Evolutionary conservation across 768 basidiomycete species (phyloP), one percentile per base, ranked within the genome.

Genomic region (Favolaschia claudopus): DNA sequence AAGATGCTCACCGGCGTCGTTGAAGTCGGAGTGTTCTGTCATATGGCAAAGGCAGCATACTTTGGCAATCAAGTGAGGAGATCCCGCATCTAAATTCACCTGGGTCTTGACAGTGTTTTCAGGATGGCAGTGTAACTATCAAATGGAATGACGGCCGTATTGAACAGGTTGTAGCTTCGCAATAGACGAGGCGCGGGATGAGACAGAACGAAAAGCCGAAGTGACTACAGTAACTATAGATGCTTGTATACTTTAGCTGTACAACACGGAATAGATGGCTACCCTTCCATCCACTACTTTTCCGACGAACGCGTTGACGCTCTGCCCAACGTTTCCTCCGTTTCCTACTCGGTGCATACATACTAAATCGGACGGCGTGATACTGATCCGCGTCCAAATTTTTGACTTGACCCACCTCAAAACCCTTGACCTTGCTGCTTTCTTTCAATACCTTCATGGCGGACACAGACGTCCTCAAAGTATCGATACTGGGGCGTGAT

Each of bases 11-110:
- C 96, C 4, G 97, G 97, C 42, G 94, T 98, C 22, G 93, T 99
- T n/a, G 97, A 99, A 74, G 97, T 98, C 31, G 97, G 97, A 1
- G 74, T 99, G n/a, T 99, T 99, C 78, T 95, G 93, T 70, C 80
- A 87, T 51, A 89, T 97, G 82, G 95, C 92, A 5, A 85, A 89
- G 70, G 95, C 95, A 1, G 96, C 96, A n/a, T 99, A 98, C 79
- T 99, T 99, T 74, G 93, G 93, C 19, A 95, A 95, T 64, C 80
- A 86, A 76, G 92, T 91, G 39, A 40, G 77, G 69, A 61, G 20
- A 8, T 1, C 22, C 36, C 12, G 19, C 33, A 43, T 20, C 46
- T 46, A 17, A n/a, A 37, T 22, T 28, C 4, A 31, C 25, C n/a
- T 38, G 37, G 44, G 50, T 37, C 20, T 58, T 54, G n/a, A 60